Evolutionary conservation across 345 rosid genomes (phyloP).

Genomic region (Combretum micranthum): DNA sequence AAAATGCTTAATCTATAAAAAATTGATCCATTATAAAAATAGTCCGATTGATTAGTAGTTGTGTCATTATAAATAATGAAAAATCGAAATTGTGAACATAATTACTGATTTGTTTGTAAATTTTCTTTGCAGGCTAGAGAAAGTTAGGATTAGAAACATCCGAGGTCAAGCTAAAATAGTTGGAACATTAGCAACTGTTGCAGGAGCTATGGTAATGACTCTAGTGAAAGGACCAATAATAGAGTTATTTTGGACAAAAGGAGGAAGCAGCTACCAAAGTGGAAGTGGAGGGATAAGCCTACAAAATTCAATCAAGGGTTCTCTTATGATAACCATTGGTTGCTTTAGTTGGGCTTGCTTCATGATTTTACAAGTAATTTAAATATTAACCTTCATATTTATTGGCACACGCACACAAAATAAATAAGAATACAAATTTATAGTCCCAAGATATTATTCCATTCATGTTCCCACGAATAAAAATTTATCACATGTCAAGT

Average conservation of each 20-base stretch:
- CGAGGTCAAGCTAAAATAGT: slow-evolving; percentile 59
- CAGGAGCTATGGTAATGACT: slow-evolving; percentile 93
- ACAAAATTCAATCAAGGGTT: slow-evolving; percentile 52
- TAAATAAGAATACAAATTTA: too few species aligned
- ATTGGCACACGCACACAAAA: too few species aligned
- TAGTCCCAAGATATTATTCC: too few species aligned
- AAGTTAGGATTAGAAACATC: slow-evolving; percentile 37
- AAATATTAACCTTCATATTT: not conserved
- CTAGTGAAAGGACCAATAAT: slow-evolving; percentile 57
- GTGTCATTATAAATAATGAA: too few species aligned
- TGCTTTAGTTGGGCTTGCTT: slow-evolving; percentile 75
- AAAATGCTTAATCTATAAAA: too few species aligned
- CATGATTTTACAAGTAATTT: slow-evolving; percentile 39
- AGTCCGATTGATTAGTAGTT: too few species aligned
- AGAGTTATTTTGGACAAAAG: slow-evolving; percentile 48
- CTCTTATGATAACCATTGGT: slow-evolving; percentile 50
- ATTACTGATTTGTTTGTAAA: not conserved
- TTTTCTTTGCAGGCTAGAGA: slow-evolving; percentile 45
- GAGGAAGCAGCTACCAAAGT: slow-evolving; percentile 16
- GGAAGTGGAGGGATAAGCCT: slow-evolving; percentile 32
- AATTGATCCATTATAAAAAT: too few species aligned
- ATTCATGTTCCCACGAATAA: too few species aligned
- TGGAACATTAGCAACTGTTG: slow-evolving; percentile 75
- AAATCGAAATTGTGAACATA: not conserved
- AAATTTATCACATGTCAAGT: too few species aligned